Evolutionary conservation across 257 asterid species (phyloP).

Genomic region (Rauvolfia tetraphylla): DNA sequence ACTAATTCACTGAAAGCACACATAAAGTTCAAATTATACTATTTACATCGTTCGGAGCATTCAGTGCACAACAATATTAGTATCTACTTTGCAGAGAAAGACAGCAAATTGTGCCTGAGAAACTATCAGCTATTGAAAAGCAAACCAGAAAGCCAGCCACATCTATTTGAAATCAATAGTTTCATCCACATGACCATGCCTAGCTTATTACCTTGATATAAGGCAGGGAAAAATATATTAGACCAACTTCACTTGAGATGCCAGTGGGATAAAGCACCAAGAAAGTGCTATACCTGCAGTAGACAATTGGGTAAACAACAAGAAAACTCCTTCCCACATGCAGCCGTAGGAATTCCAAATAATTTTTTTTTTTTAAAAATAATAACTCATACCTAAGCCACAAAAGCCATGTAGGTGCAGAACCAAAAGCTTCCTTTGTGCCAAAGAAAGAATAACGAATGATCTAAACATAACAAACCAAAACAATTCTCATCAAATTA

Average conservation of each 20-base stretch:
- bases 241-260: conserved; percentile 85
- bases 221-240: conserved; percentile 68
- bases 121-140: neutral
- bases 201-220: conserved; percentile 44
- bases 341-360: neutral
- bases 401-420: conserved; percentile 77
- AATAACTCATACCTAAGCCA: conserved; percentile 56
- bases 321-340: neutral
- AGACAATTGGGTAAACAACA: neutral
- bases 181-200: neutral
- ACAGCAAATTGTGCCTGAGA: neutral
- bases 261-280: conserved; percentile 77
- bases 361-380: too few relatives aligned
- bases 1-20: neutral
- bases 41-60: neutral
- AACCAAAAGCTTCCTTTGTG: conserved; percentile 69
- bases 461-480: conserved; percentile 24
- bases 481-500: neutral
- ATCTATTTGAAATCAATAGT: neutral
- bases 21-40: neutral
- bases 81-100: neutral
- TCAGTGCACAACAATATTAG: neutral
- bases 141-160: neutral
- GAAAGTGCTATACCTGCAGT: conserved; percentile 77
- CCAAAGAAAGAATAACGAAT: conserved; percentile 87